phyloP scores from a whole-genome alignment of 805 yeast genomes.

The Groenewaldozyma salmanticensis region DNA sequence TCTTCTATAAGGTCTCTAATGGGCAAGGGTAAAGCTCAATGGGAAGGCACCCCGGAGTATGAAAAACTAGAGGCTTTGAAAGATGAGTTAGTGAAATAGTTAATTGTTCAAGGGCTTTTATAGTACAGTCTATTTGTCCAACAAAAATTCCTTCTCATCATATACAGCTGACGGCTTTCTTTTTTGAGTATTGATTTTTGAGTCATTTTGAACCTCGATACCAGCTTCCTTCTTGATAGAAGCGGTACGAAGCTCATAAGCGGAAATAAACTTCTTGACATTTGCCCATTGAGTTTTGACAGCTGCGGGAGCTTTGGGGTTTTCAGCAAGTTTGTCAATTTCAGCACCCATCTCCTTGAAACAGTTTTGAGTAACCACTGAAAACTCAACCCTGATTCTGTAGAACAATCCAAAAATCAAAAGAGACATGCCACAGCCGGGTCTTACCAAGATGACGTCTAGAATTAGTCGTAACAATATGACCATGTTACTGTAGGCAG shows the following conservation, averaged over 20 bases:
- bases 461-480: slow-evolving; percentile 28
- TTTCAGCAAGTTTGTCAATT: slow-evolving; percentile 42
- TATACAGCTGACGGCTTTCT: background rate
- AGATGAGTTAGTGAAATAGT: slow-evolving; percentile 2
- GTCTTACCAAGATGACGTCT: slow-evolving; percentile 47
- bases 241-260: background rate
- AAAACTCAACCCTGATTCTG: slow-evolving; percentile 63
- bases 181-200: no score
- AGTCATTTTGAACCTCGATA: slow-evolving; percentile 3
- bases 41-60: slow-evolving; percentile 82
- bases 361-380: slow-evolving; percentile 54
- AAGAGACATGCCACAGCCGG: slow-evolving; percentile 48
- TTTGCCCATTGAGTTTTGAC: slow-evolving; percentile 40
- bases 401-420: slow-evolving; percentile 48
- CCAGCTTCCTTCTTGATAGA: no score
- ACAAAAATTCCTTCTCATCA: slow-evolving; percentile 1
- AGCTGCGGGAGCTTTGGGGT: slow-evolving; percentile 39
- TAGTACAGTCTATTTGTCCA: background rate
- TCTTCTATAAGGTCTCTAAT: slow-evolving; percentile 61
- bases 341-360: slow-evolving; percentile 53
- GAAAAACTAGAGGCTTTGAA: slow-evolving; percentile 47
- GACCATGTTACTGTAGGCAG: slow-evolving; percentile 11
- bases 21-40: slow-evolving; percentile 66
- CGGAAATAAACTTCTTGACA: slow-evolving; percentile 25
- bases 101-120: background rate